Evolutionary conservation across 1,139 yeast genomes (phyloP), one percentile per base, ranked within the genome.

Genomic region (Pichia sp.): DNA sequence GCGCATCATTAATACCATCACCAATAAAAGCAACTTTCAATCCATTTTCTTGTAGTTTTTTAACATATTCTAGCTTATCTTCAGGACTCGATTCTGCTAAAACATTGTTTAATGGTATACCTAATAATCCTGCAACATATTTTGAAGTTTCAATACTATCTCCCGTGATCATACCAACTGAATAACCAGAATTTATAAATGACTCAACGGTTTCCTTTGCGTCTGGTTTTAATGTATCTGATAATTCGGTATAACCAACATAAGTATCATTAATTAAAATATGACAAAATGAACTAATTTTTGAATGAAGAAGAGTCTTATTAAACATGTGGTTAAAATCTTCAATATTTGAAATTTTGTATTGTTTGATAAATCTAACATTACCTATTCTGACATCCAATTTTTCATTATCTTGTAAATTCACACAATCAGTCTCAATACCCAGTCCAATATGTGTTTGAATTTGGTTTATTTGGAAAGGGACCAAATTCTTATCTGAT

Each of bases 161-260:
- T 41, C 99, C 99, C 1, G 96, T 88, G 1, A 92, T 86, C 79
- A 92, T 82, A 8, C 90, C 95, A n/a, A 89, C 82, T 13, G 75
- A 72, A 57, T 79, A 76, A 0, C 85, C 83, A 48, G 72, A 69
- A 1, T 66, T 60, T 47, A 70, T 72, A 46, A 92, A 71, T 51
- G 79, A 75, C 25, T 73, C 67, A 16, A 92, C 69, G 0, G 88
- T 82, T 2, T 72, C 73, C 32, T 64, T 68, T 0, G 96, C 80
- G 51, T 85, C 85, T 1, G 76, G 72, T 55, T 86, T 84, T 27
- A 89, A 62, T n/a, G 76, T 69, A 64, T 92, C 98, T 4, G 76
- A 67, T 24, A 92, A 66, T 51, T 80, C 84, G 45, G 89, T 60
- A 56, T 67, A 74, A 0, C 97, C 97, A 41, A 76, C 65, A 52